These are phyloP conservation scores for Populus pruinosa DNA, from an alignment of 345 rosid species.

Conservation along the genomic window DNA sequence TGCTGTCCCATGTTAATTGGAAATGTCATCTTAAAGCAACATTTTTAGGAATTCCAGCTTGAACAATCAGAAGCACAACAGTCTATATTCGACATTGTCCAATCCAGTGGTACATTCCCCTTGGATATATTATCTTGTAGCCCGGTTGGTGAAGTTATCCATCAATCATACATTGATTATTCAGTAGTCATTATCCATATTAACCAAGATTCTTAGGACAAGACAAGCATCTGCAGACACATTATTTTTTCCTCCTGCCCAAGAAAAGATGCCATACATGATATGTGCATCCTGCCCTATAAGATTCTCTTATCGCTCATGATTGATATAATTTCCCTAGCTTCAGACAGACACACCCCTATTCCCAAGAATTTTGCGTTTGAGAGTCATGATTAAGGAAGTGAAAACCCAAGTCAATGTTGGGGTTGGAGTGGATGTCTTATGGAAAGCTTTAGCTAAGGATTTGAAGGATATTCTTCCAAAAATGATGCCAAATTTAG, in stretches of 20 bases:
- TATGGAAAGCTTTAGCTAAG: conserved; percentile 38
- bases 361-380: background rate
- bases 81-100: background rate
- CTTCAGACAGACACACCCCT: background rate
- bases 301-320: background rate
- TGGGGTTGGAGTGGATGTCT: conserved; percentile 15
- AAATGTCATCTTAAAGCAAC: background rate
- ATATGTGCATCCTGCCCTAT: background rate
- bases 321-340: background rate
- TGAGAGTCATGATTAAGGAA: conserved; percentile 23
- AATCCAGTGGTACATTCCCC: background rate
- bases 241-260: background rate
- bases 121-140: background rate
- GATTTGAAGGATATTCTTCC: conserved; percentile 28
- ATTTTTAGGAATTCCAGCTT: background rate
- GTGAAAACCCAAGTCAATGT: conserved; percentile 22
- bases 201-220: background rate
- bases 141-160: background rate
- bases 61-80: background rate
- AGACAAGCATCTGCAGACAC: background rate
- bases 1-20: background rate
- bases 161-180: background rate
- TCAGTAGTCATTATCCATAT: background rate
- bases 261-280: background rate
- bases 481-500: conserved; percentile 19